Base-by-base conservation (phyloP, 495 filamentous ascomycete species). In the Talaromyces stipitatus region DNA sequence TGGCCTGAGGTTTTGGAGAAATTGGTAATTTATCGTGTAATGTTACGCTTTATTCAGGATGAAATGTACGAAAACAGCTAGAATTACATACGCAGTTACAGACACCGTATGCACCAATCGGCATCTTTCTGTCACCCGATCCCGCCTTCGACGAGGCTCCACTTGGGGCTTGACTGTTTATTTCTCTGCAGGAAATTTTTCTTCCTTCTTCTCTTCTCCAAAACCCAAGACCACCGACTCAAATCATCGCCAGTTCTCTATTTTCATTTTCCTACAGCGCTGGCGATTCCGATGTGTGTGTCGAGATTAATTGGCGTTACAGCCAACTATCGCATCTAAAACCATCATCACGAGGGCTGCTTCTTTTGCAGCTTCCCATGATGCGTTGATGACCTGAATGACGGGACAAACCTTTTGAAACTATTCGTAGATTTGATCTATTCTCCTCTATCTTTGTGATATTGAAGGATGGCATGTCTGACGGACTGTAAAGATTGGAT, bases 331-430 rank as follows among this genome's bases (percentile, higher is more conserved):
- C 87, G 83, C 88, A 85, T 90, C 81, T 90, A 97, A 97, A 97
- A 97, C 92, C 92, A 91, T 97, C 84, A 85, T 90, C 87, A 90
- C 88, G 92, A 97, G 92, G 88, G 89, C 85, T 86, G 76, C 80
- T 53, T 54, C 24, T 46, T 11, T n/a, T 16, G 71, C 66, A 75
- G 90, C 86, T 85, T 79, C 72, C 90, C 92, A 97, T 92, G 92
- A 97, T 84, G 79, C 84, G 90, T 72, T 91, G 92, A 96, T 91
- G 92, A 97, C 92, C 92, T 96, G 82, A 87, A 79, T 86, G 85
- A 76, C 82, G 87, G 82, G 73, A 91, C 88, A 91, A 76, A 63
- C 51, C n/a, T n/a, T 52, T 54, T 54, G 41, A 48, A 64, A 30
- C 18, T 32, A 26, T n/a, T 55, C 28, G 30, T 45, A 48, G 50